These are phyloP conservation scores for Tremellales sp. DNA, from an alignment of 1,284 basidiomycete species.

Conservation along the genomic window DNA sequence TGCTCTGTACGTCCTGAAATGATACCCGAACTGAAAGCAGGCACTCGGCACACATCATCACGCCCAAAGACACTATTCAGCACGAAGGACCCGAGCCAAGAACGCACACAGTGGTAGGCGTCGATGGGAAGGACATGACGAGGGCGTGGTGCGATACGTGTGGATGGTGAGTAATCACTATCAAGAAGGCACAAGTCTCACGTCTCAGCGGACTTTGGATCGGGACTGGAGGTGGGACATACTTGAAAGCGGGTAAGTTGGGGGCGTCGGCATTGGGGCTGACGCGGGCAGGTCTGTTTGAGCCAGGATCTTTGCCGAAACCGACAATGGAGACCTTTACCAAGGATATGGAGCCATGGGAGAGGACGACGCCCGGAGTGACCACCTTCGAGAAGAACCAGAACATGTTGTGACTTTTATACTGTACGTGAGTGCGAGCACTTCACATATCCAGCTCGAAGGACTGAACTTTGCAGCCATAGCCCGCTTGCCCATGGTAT, in stretches of 20 bases:
- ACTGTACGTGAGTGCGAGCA: too few relatives aligned
- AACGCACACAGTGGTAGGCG: conserved; percentile 10
- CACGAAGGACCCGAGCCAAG: conserved; percentile 13
- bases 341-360: conserved; percentile 21
- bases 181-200: neutral
- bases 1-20: too few relatives aligned
- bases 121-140: conserved; percentile 10
- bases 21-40: too few relatives aligned
- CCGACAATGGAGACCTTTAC: conserved; percentile 20
- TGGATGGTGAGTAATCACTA: conserved; percentile 11
- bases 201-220: conserved; percentile 9
- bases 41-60: conserved; percentile 15
- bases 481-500: too few relatives aligned
- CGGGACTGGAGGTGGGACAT: conserved; percentile 1
- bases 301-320: conserved; percentile 11
- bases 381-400: conserved; percentile 7
- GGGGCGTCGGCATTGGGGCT: neutral
- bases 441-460: too few relatives aligned
- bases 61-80: neutral
- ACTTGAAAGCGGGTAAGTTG: conserved; percentile 16
- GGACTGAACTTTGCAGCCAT: too few relatives aligned
- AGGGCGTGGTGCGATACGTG: conserved; percentile 19
- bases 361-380: conserved; percentile 5
- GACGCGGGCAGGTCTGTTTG: conserved; percentile 13
- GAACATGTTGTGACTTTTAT: neutral